Evolutionary conservation across 2,329 filamentous ascomycete genomes (phyloP).

Genomic region (Nemania bipapillata): DNA sequence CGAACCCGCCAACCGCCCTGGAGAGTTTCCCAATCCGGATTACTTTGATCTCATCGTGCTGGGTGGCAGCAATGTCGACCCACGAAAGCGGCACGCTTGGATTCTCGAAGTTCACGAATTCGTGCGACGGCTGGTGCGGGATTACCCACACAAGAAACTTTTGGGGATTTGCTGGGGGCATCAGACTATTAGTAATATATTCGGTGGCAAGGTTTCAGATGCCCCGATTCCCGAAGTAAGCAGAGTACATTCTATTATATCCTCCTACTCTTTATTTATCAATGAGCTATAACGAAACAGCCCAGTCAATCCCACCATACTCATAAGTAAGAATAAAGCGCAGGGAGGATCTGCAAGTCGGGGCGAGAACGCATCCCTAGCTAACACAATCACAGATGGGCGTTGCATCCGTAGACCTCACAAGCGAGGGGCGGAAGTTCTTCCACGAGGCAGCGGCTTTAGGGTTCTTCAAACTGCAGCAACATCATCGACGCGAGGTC

Average conservation of each 20-base stretch:
- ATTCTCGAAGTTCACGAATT: conserved; percentile 57
- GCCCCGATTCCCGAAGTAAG: conserved; percentile 55
- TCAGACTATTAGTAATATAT: conserved; percentile 56
- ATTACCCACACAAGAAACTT: conserved; percentile 50
- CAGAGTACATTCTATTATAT: not conserved
- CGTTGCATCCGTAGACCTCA: conserved; percentile 53
- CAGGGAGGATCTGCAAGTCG: too few species aligned
- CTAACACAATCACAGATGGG: conserved; percentile 48
- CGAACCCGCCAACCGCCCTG: conserved; percentile 52
- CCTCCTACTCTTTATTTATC: not conserved
- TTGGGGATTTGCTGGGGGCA: conserved; percentile 63
- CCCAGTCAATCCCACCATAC: not conserved
- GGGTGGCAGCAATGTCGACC: conserved; percentile 58
- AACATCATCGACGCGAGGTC: conserved; percentile 58
- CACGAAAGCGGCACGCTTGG: conserved; percentile 55
- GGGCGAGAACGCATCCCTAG: not conserved
- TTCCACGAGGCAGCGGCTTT: conserved; percentile 48
- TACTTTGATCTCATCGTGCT: conserved; percentile 58
- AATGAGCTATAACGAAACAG: not conserved
- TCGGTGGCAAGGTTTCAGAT: conserved; percentile 54
- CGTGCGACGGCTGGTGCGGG: conserved; percentile 50
- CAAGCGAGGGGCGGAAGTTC: conserved; percentile 53
- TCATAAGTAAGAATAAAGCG: not conserved
- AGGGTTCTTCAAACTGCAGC: conserved; percentile 46
- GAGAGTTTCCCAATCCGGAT: conserved; percentile 53